Percentiles rank a stretch among this genome's conserved stretches.
These are phyloP conservation scores for Naganishia liquefaciens DNA, from an alignment of 1,284 basidiomycete species.

Conservation along the genomic window DNA sequence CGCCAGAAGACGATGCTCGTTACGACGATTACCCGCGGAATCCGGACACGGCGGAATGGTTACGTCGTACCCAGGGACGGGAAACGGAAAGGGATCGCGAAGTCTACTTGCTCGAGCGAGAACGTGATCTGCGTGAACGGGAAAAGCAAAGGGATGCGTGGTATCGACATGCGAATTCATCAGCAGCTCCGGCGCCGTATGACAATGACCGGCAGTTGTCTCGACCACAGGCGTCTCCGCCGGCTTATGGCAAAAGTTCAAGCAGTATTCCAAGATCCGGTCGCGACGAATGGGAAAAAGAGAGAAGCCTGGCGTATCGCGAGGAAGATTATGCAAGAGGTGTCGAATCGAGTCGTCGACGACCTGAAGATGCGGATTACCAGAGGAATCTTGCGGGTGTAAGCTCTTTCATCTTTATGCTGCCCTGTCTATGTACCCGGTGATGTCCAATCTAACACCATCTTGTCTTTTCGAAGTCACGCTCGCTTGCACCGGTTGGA, in stretches of 20 bases:
- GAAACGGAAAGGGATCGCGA: conserved; percentile 11
- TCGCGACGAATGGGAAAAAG: conserved; percentile 16
- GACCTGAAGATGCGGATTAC: conserved; percentile 13
- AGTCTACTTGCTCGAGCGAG: conserved; percentile 20
- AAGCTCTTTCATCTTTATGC: background rate
- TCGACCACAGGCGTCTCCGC: background rate
- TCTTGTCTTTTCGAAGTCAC: conserved; percentile 4
- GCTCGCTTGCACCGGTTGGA: conserved; percentile 3
- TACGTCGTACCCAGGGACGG: conserved; percentile 4
- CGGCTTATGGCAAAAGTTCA: conserved; percentile 2
- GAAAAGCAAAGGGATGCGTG: conserved; percentile 13
- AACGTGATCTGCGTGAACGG: conserved; percentile 19
- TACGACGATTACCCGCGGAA: conserved; percentile 15
- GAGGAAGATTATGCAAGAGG: conserved; percentile 17
- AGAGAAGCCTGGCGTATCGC: conserved; percentile 4
- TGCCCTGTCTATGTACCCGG: background rate
- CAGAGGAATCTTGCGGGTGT: conserved; percentile 6
- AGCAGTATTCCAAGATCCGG: background rate
- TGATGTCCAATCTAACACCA: background rate
- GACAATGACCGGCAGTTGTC: conserved; percentile 1
- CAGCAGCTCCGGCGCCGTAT: background rate
- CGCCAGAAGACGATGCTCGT: background rate
- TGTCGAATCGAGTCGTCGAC: background rate
- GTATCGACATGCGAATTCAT: conserved; percentile 7
- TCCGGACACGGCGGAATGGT: conserved; percentile 9